Conservation (phyloP, 2,329 filamentous ascomycete genomes). For the Akanthomyces muscarius region DNA sequence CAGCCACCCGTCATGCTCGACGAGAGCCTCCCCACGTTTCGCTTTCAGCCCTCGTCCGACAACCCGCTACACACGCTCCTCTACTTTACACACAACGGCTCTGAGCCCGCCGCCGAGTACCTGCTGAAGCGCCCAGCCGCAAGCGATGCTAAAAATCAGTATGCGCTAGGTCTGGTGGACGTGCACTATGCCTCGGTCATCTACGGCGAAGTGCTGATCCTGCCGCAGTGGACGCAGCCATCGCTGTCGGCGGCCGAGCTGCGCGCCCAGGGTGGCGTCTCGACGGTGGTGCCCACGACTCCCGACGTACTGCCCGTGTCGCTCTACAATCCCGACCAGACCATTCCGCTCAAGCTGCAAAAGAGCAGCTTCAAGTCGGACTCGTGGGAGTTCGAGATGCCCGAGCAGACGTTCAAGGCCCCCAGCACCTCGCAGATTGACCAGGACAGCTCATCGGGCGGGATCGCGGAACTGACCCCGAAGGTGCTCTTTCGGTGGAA, state of each 20-base stretch:
- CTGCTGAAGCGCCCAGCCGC: slow-evolving; percentile 70
- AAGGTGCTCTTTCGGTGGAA: slow-evolving; percentile 86
- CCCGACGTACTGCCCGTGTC: slow-evolving; percentile 79
- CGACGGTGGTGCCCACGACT: slow-evolving; percentile 63
- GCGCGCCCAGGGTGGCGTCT: slow-evolving; percentile 61
- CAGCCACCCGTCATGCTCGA: slow-evolving; percentile 65
- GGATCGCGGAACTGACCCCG: slow-evolving; percentile 53
- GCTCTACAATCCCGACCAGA: slow-evolving; percentile 91
- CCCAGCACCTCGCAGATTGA: slow-evolving; percentile 79
- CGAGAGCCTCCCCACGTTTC: slow-evolving; percentile 82
- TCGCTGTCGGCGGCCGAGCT: slow-evolving; percentile 77
- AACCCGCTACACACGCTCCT: slow-evolving; percentile 54
- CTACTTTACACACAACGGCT: slow-evolving; percentile 67
- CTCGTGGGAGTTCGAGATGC: slow-evolving; percentile 90
- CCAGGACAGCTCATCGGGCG: slow-evolving; percentile 51
- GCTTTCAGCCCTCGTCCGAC: slow-evolving; percentile 48
- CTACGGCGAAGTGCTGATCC: slow-evolving; percentile 80
- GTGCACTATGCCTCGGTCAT: slow-evolving; percentile 75
- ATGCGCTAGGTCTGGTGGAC: slow-evolving; percentile 82
- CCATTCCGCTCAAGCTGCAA: slow-evolving; percentile 65
- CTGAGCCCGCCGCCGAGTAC: slow-evolving; percentile 76
- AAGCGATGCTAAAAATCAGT: slow-evolving; percentile 71
- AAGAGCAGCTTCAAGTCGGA: slow-evolving; percentile 71
- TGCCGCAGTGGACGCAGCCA: slow-evolving; percentile 82
- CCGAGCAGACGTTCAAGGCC: slow-evolving; percentile 74